Conservation (phyloP, 2,329 filamentous ascomycete species). For the Aspergillus sp. region DNA sequence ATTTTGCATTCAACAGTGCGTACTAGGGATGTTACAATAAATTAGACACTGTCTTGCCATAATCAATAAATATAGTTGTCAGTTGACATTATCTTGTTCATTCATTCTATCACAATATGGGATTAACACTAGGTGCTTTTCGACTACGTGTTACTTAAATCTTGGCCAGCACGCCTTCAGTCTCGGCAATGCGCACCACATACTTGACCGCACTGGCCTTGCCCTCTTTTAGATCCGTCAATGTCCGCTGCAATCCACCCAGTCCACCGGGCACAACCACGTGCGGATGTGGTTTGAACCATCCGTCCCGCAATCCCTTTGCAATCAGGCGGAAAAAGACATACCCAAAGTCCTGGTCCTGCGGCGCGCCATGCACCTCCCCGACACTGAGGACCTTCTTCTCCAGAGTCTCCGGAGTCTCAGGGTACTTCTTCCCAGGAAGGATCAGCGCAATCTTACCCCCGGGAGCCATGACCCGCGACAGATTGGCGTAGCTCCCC, state of each 20-base stretch:
- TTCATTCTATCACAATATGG: no score
- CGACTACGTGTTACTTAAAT: neutral
- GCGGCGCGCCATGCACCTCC: slow-evolving; percentile 22
- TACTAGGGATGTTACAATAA: slow-evolving; percentile 21
- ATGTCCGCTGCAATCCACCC: slow-evolving; percentile 50
- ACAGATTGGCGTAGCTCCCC: slow-evolving; percentile 46
- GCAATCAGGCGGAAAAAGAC: slow-evolving; percentile 46
- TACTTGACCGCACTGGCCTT: slow-evolving; percentile 65
- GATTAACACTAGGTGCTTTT: no score
- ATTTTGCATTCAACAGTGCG: slow-evolving; percentile 38
- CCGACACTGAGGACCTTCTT: slow-evolving; percentile 37
- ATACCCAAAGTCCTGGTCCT: slow-evolving; percentile 39
- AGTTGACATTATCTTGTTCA: no score
- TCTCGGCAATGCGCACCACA: slow-evolving; percentile 56
- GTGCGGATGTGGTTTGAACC: slow-evolving; percentile 50
- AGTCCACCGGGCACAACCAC: slow-evolving; percentile 55
- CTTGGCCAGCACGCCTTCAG: slow-evolving; percentile 16
- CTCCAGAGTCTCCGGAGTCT: slow-evolving; percentile 38
- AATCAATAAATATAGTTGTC: neutral
- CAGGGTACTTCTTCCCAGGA: slow-evolving; percentile 39
- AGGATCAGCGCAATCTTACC: slow-evolving; percentile 42
- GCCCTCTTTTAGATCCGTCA: slow-evolving; percentile 57
- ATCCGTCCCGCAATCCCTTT: slow-evolving; percentile 48
- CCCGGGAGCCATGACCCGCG: slow-evolving; percentile 42
- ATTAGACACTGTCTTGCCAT: neutral